A percentile compares a stretch with the other conserved stretches of the same genome.
Conservation (phyloP, 164 flowering plant species). For the Nymphaea colorata region DNA sequence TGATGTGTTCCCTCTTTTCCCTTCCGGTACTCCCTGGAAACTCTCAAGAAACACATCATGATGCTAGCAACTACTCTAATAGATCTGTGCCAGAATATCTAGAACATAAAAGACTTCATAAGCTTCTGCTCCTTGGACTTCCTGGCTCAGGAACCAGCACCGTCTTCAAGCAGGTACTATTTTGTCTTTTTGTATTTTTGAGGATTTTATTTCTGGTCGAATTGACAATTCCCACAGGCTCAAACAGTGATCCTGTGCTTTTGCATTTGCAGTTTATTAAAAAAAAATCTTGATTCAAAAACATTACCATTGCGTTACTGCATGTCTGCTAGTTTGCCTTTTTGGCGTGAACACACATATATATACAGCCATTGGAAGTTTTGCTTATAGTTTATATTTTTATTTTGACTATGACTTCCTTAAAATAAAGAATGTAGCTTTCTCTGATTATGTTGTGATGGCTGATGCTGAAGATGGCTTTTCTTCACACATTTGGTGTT, state of each 20-base stretch:
- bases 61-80: slow-evolving; percentile 38
- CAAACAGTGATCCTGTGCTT: background rate
- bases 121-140: slow-evolving; percentile 75
- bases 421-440: too few species aligned
- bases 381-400: too few species aligned
- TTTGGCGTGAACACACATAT: too few species aligned
- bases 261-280: too few species aligned
- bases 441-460: too few species aligned
- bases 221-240: too few species aligned
- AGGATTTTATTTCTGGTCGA: too few species aligned
- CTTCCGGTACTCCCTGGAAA: slow-evolving; percentile 72
- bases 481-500: background rate
- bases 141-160: slow-evolving; percentile 90
- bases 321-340: too few species aligned
- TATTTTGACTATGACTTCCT: too few species aligned
- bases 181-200: background rate
- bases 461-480: background rate
- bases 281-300: too few species aligned
- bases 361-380: too few species aligned
- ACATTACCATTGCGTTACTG: too few species aligned
- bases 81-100: slow-evolving; percentile 54
- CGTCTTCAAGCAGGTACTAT: slow-evolving; percentile 74
- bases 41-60: slow-evolving; percentile 29
- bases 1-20: slow-evolving; percentile 59
- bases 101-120: slow-evolving; percentile 54